Evolutionary conservation across 2,329 filamentous ascomycete genomes (phyloP).

Genomic region (Aureobasidium leucospermi): DNA sequence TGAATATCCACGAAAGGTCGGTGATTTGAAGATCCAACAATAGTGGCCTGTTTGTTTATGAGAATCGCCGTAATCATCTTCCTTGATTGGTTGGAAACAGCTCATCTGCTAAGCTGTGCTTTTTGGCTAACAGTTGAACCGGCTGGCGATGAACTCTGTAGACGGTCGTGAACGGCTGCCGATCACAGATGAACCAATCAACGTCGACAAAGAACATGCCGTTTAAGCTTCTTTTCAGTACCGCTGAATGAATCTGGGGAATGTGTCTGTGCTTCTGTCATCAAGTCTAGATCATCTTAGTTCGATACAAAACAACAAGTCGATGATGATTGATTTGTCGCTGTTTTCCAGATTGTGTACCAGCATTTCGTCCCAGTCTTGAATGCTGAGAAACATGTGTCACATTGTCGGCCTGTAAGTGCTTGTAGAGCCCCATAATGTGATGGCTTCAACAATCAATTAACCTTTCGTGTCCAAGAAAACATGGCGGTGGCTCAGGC

Average conservation of each 20-base stretch:
- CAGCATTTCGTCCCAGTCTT: no score
- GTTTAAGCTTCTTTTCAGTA: constrained; percentile 7
- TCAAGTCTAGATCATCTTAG: not conserved
- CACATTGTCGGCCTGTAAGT: no score
- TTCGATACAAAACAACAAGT: not conserved
- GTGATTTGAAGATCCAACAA: not conserved
- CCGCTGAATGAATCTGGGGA: not conserved
- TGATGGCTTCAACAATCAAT: not conserved
- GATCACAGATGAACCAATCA: not conserved
- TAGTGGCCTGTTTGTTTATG: not conserved
- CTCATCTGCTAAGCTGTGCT: not conserved
- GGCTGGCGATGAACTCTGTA: not conserved
- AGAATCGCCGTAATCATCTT: not conserved
- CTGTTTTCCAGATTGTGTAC: no score
- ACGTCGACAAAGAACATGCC: not conserved
- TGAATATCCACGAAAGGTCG: not conserved
- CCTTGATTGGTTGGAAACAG: not conserved
- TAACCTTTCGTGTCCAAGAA: not conserved
- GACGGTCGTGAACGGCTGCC: not conserved
- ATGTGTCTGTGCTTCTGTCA: not conserved
- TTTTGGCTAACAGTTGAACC: not conserved
- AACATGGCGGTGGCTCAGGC: constrained; percentile 5
- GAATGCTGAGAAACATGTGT: no score
- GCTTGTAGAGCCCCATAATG: not conserved
- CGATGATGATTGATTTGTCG: not conserved